Conservation (phyloP, 2,329 filamentous ascomycete species). For the Blastomyces silverae region DNA sequence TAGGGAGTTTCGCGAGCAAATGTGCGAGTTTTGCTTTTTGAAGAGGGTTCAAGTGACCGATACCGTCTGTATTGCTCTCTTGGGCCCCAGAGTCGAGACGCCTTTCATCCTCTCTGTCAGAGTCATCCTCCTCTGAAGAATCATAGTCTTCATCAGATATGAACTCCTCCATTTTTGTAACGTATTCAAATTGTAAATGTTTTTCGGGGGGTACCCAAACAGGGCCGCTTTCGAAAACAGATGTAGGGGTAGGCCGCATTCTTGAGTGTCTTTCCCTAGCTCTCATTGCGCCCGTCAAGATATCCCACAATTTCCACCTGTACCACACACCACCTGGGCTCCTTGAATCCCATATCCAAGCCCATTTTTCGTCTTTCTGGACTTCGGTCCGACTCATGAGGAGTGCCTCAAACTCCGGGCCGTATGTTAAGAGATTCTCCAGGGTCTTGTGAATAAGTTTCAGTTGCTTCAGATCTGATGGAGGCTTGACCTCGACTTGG, state of each 20-base stretch:
- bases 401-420: conserved; percentile 81
- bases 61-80: conserved; percentile 43
- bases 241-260: conserved; percentile 48
- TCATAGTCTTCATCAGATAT: conserved; percentile 79
- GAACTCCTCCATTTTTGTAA: conserved; percentile 68
- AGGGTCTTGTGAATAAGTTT: conserved; percentile 82
- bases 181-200: conserved; percentile 71
- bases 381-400: conserved; percentile 82
- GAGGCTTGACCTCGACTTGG: conserved; percentile 66
- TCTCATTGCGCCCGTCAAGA: conserved; percentile 59
- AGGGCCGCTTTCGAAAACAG: conserved; percentile 66
- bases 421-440: conserved; percentile 70
- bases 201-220: conserved; percentile 72
- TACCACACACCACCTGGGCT: conserved; percentile 81
- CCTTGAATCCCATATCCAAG: conserved; percentile 85
- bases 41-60: conserved; percentile 69
- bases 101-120: conserved; percentile 40
- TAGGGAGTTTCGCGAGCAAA: conserved; percentile 74
- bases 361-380: conserved; percentile 81
- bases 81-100: conserved; percentile 41
- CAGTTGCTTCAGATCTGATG: conserved; percentile 69
- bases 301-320: conserved; percentile 82
- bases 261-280: conserved; percentile 25
- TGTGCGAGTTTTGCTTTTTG: conserved; percentile 79
- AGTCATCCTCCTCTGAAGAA: conserved; percentile 76